Evolutionary conservation across 495 filamentous ascomycete species (phyloP), one percentile per base, ranked within the genome.

Genomic region (Evansstolkia leycettana): DNA sequence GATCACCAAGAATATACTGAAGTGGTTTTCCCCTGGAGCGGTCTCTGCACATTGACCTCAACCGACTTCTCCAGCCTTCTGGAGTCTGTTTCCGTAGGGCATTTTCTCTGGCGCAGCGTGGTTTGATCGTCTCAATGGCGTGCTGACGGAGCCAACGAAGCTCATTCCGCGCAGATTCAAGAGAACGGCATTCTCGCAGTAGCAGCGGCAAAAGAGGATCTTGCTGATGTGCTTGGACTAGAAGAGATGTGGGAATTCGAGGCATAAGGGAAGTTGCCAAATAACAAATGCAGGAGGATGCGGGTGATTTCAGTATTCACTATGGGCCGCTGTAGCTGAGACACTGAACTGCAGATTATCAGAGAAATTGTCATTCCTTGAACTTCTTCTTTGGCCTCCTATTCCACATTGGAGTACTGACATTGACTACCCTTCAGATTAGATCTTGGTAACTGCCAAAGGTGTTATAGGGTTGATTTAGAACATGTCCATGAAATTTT

Each of bases 1-100:
- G 88, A 11, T 76, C 75, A 0, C 87, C 87, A 2, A 98, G 64
- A 8, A 95, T 71, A 48, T 95, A 98, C 50, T 96, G 90, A 5
- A 98, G 60, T 0, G 90, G 90, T 25, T 70, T 58, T 1, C 87
- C 87, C 17, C 41, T 54, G 2, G 72, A 67, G 26, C 90, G 68
- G 24, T 68, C 48, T 9, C 51, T 37, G 37, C 78, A 84, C 37
- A 82, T 64, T 1, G 52, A 42, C 20, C 48, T 48, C 0, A 82
- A 50, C 3, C 51, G 46, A 11, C 27, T 46, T 26, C 34, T 52
- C 59, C 57, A 59, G 46, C 42, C 46, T 12, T 15, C 14, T 7
- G 11, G 17, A 6, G 30, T 29, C 19, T 36, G 7, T 11, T 26
- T 34, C 13, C 23, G 15, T 6, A 17, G 14, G 13, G 17, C 17